A percentile compares a stretch with the other conserved stretches of the same genome.
Conservation (phyloP, 306 rosid species). For the Vigna reflexopilosa region DNA sequence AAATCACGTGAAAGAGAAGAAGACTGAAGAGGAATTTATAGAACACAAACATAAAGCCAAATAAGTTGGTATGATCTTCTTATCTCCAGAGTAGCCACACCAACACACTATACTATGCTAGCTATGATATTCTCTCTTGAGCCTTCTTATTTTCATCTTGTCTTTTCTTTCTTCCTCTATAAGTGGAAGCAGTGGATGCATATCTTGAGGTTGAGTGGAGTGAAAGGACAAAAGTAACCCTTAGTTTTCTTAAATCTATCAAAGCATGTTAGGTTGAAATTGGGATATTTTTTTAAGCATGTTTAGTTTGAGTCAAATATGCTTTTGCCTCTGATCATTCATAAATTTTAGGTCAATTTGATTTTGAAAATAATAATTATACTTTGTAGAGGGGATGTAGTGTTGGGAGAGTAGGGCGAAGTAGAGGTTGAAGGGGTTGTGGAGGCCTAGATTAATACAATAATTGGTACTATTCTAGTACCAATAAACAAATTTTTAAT, state of each 20-base stretch:
- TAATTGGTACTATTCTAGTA: no score
- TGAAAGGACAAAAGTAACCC: no score
- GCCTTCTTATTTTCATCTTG: not conserved
- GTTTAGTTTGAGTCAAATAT: no score
- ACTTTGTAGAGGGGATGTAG: no score
- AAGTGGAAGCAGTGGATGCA: not conserved
- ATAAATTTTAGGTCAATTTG: no score
- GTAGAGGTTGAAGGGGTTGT: no score
- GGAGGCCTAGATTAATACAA: no score
- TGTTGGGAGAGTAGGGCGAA: no score
- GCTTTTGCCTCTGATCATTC: no score
- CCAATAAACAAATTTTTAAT: no score
- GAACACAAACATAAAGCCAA: slow-evolving; percentile 43
- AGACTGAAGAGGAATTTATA: slow-evolving; percentile 48
- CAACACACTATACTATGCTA: not conserved
- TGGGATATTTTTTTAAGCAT: no score
- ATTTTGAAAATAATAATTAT: no score
- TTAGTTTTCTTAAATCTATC: not conserved
- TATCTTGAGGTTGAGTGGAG: slow-evolving; percentile 17
- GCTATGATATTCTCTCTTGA: not conserved
- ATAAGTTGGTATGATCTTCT: slow-evolving; percentile 61
- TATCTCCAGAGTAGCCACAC: slow-evolving; percentile 58
- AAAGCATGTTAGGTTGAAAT: not conserved
- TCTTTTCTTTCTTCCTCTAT: not conserved
- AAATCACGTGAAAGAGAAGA: slow-evolving; percentile 16